phyloP scores from a whole-genome alignment of 257 asterid species.

The Striga asiatica region DNA sequence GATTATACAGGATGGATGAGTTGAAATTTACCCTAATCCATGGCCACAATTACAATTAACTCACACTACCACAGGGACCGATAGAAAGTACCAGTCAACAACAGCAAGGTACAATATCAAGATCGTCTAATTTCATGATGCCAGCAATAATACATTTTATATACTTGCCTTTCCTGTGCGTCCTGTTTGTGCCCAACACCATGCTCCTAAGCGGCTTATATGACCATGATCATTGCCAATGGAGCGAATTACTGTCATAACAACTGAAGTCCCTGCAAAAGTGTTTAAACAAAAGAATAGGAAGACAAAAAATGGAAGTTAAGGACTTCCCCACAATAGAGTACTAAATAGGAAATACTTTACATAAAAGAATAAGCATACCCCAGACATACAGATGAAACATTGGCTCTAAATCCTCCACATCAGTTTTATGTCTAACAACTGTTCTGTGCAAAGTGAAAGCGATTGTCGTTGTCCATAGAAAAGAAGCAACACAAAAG shows the following conservation, averaged over 20 bases:
- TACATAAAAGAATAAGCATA: constrained; percentile 23
- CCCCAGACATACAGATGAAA: constrained; percentile 99
- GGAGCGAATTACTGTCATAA: constrained; percentile 82
- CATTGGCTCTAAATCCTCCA: constrained; percentile 96
- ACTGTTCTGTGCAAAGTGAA: constrained; percentile 95
- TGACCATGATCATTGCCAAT: constrained; percentile 82
- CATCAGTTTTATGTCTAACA: constrained; percentile 96
- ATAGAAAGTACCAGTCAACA: too few relatives aligned
- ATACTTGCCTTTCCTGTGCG: constrained; percentile 85
- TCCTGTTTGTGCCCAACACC: constrained; percentile 92
- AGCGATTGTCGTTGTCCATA: constrained; percentile 96
- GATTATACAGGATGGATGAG: too few relatives aligned
- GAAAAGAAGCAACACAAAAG: constrained; percentile 93
- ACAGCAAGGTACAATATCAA: constrained; percentile 1
- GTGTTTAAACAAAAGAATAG: constrained; percentile 6
- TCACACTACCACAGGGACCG: too few relatives aligned
- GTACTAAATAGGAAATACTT: not conserved
- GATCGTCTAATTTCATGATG: not conserved
- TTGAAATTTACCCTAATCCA: too few relatives aligned
- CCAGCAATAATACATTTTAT: constrained; percentile 1
- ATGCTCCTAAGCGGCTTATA: constrained; percentile 60
- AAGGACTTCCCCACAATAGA: not conserved
- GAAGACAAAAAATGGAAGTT: not conserved
- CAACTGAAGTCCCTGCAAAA: constrained; percentile 75
- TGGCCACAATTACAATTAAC: too few relatives aligned